A percentile compares a stretch with the other conserved stretches of the same genome.
phyloP scores from a whole-genome alignment of 768 basidiomycete species.

The Pleurotus djamor region DNA sequence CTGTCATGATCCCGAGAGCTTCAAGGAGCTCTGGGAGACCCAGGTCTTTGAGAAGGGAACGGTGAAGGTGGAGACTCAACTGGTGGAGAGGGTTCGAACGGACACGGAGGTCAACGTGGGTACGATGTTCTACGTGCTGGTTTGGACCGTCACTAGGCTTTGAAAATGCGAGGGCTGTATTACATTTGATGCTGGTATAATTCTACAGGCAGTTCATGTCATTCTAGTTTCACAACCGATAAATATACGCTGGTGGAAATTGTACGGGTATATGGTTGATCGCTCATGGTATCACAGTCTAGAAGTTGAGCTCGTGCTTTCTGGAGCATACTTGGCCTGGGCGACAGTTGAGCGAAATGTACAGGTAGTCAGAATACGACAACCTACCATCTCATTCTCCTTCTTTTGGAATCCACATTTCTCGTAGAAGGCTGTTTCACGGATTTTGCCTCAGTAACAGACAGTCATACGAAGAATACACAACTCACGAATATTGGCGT shows the following conservation, averaged over 20 bases:
- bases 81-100: slow-evolving; percentile 15
- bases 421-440: slow-evolving; percentile 81
- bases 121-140: slow-evolving; percentile 10
- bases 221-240: neutral
- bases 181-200: neutral
- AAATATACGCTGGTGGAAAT: neutral
- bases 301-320: slow-evolving; percentile 30
- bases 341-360: neutral
- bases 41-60: slow-evolving; percentile 26
- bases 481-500: slow-evolving; percentile 83
- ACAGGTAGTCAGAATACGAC: neutral
- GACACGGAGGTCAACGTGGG: slow-evolving; percentile 1
- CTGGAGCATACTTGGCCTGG: slow-evolving; percentile 62
- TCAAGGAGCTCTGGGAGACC: slow-evolving; percentile 31
- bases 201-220: neutral
- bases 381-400: slow-evolving; percentile 88
- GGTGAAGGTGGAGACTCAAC: slow-evolving; percentile 23
- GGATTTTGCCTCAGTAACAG: neutral
- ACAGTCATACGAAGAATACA: neutral
- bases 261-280: neutral
- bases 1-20: slow-evolving; percentile 33
- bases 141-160: slow-evolving; percentile 11
- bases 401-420: slow-evolving; percentile 94
- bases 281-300: slow-evolving; percentile 22
- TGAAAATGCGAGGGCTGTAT: neutral